Conservation (phyloP, 73 alveolate genomes). For the Durusdinium trenchii region DNA sequence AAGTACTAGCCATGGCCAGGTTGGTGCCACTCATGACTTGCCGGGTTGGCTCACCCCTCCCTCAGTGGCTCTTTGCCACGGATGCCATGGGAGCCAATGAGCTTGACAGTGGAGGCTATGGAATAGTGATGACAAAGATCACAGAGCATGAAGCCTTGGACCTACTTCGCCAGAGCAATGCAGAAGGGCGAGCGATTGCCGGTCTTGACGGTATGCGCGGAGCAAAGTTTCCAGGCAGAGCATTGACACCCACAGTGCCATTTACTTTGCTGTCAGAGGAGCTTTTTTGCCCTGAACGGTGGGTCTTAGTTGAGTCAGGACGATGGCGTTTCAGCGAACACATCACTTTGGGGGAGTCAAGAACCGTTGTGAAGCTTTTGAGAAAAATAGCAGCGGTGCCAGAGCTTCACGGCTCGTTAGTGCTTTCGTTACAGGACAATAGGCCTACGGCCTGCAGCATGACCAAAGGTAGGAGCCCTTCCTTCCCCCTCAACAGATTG, state of each 20-base stretch:
- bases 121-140: background rate
- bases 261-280: background rate
- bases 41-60: background rate
- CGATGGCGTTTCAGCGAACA: conserved; percentile 14
- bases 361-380: background rate
- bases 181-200: background rate
- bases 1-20: background rate
- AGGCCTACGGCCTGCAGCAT: background rate
- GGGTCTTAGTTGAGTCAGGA: background rate
- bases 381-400: background rate
- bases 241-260: background rate
- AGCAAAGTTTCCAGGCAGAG: background rate
- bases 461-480: conserved; percentile 5
- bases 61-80: background rate
- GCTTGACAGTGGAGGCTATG: background rate
- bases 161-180: background rate
- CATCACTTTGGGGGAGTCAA: conserved; percentile 34
- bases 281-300: background rate
- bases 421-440: conserved; percentile 19
- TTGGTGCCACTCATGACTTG: background rate
- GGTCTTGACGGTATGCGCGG: background rate
- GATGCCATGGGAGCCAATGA: conserved; percentile 34
- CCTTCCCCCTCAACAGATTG: background rate
- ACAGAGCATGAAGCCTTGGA: background rate
- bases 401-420: background rate